Evolutionary conservation across 2,329 filamentous ascomycete genomes (phyloP).

Genomic region (Arthrobotrys iridis): DNA sequence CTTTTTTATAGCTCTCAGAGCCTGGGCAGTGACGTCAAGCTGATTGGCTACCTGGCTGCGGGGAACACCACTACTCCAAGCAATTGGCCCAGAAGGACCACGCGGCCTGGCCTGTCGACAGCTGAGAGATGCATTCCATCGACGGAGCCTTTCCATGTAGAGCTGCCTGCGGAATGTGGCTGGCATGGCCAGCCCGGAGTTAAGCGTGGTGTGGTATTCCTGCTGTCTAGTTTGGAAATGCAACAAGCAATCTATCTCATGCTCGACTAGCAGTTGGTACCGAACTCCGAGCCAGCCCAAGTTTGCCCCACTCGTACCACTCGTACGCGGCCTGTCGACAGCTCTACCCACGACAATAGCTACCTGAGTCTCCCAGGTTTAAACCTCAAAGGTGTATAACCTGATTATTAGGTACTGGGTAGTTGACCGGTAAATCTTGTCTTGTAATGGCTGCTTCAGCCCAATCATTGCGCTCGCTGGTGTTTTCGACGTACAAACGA

Average conservation of each 20-base stretch:
- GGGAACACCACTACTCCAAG: slow-evolving; percentile 5
- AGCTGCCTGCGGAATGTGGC: slow-evolving; percentile 17
- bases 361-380: not conserved
- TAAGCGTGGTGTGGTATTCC: slow-evolving; percentile 12
- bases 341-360: no score
- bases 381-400: no score
- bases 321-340: no score
- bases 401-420: no score
- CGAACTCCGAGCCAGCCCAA: not conserved
- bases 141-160: slow-evolving; percentile 19
- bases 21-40: slow-evolving; percentile 39
- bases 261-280: no score
- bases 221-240: slow-evolving; percentile 1
- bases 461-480: slow-evolving; percentile 39
- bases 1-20: slow-evolving; percentile 22
- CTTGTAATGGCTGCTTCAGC: slow-evolving; percentile 26
- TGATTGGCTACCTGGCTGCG: slow-evolving; percentile 20
- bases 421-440: no score
- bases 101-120: slow-evolving; percentile 8
- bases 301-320: not conserved
- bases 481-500: slow-evolving; percentile 31
- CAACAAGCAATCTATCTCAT: no score
- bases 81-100: not conserved
- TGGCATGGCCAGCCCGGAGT: slow-evolving; percentile 15
- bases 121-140: slow-evolving; percentile 8